phyloP scores from a whole-genome alignment of 2,329 filamentous ascomycete species.

The Knoxdaviesia capensis region DNA sequence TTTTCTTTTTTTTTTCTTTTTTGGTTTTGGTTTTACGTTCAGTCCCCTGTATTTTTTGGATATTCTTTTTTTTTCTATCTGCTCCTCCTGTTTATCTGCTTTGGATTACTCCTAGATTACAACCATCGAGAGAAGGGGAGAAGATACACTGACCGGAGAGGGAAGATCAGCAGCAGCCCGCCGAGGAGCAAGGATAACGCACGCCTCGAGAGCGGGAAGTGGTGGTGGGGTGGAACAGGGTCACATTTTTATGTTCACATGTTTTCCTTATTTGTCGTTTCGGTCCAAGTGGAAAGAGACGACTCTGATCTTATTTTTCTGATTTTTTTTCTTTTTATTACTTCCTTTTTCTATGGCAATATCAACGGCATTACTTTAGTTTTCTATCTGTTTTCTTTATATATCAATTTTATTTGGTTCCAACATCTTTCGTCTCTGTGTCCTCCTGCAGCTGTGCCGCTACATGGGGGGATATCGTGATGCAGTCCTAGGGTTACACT shows the following conservation, averaged over 20 bases:
- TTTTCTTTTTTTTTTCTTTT: background rate
- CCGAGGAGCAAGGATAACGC: too few species aligned
- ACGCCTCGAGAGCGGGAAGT: too few species aligned
- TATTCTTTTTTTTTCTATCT: background rate
- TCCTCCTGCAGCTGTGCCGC: constrained; percentile 10
- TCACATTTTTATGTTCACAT: background rate
- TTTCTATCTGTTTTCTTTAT: too few species aligned
- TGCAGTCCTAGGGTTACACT: too few species aligned
- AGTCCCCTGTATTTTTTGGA: background rate
- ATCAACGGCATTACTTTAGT: background rate
- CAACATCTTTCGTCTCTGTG: too few species aligned
- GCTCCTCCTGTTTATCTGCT: background rate
- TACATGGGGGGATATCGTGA: too few species aligned
- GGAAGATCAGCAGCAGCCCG: too few species aligned
- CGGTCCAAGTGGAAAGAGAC: background rate
- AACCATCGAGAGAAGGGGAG: too few species aligned
- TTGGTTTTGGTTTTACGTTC: background rate
- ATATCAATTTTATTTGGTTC: too few species aligned
- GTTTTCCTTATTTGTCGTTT: background rate
- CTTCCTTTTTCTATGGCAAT: background rate
- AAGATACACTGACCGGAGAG: too few species aligned
- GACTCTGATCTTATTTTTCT: background rate
- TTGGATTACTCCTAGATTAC: background rate
- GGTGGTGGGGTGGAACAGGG: background rate
- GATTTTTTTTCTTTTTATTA: constrained; percentile 1